A percentile compares a stretch with the other conserved stretches of the same genome.
Evolutionary conservation across 2,329 filamentous ascomycete species (phyloP).

Genomic region (Phyllosticta citribraziliensis): DNA sequence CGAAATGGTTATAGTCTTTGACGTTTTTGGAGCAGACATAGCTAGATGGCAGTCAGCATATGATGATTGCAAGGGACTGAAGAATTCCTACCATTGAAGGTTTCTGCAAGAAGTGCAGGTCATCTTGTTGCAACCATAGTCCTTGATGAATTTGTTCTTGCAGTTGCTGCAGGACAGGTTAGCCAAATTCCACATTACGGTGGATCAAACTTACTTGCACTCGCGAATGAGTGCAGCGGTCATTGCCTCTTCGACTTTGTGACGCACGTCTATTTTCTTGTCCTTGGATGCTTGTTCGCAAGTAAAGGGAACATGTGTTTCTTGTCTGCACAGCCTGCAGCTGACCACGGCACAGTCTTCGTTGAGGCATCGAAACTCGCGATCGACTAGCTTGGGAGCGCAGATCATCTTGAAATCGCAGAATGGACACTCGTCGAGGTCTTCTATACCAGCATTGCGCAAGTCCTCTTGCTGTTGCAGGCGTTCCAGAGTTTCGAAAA

Average conservation of each 20-base stretch:
- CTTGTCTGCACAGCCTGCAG: slow-evolving; percentile 50
- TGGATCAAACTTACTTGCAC: slow-evolving; percentile 45
- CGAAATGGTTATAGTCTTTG: slow-evolving; percentile 61
- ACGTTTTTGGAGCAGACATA: slow-evolving; percentile 61
- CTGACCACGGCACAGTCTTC: slow-evolving; percentile 49
- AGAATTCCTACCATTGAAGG: slow-evolving; percentile 42
- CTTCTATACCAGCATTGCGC: slow-evolving; percentile 58
- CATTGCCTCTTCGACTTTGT: slow-evolving; percentile 74
- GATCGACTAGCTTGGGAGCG: slow-evolving; percentile 55
- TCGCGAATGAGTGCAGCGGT: slow-evolving; percentile 65
- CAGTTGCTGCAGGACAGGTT: slow-evolving; percentile 35
- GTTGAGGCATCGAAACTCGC: slow-evolving; percentile 63
- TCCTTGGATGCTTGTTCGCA: slow-evolving; percentile 58
- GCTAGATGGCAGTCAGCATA: slow-evolving; percentile 37
- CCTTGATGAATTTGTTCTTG: slow-evolving; percentile 69
- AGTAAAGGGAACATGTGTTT: slow-evolving; percentile 61
- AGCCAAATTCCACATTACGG: background rate
- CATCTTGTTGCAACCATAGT: slow-evolving; percentile 77
- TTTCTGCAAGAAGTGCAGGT: slow-evolving; percentile 52
- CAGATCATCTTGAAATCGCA: slow-evolving; percentile 72
- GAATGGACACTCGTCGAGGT: slow-evolving; percentile 68
- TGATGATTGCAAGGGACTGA: background rate
- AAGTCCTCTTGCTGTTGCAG: slow-evolving; percentile 64
- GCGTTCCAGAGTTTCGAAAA: slow-evolving; percentile 53
- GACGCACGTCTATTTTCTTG: slow-evolving; percentile 50